Evolutionary conservation across 768 basidiomycete species (phyloP).

Genomic region (Clitopilus hobsonii): DNA sequence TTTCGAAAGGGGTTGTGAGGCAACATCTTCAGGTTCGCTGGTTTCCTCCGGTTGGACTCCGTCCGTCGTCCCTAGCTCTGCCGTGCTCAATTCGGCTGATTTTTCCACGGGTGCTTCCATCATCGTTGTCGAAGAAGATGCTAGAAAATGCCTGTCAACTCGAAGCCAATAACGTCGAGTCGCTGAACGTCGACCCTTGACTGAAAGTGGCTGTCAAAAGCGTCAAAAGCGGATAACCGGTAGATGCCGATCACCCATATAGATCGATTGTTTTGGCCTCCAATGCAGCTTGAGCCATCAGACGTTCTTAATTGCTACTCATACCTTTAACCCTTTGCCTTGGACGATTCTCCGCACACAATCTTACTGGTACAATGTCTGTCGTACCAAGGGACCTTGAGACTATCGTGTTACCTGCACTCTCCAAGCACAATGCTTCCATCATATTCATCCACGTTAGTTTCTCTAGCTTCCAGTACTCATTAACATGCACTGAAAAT

Average conservation of each 20-base stretch:
- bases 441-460: conserved; percentile 88
- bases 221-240: conserved; percentile 24
- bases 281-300: neutral
- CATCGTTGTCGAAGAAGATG: neutral
- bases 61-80: neutral
- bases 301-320: conserved; percentile 17
- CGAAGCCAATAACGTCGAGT: neutral
- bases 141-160: neutral
- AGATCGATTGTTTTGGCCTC: conserved; percentile 34
- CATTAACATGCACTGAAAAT: neutral
- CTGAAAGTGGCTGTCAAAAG: conserved; percentile 2
- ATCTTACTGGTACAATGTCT: conserved; percentile 12
- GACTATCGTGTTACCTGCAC: conserved; percentile 49
- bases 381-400: conserved; percentile 27
- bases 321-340: conserved; percentile 16
- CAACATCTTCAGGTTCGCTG: conserved; percentile 7
- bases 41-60: conserved; percentile 5
- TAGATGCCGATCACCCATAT: conserved; percentile 35
- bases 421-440: conserved; percentile 72
- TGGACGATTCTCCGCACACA: conserved; percentile 9
- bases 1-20: conserved; percentile 53
- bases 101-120: conserved; percentile 1
- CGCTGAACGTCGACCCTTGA: neutral
- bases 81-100: conserved; percentile 4
- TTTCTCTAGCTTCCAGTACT: conserved; percentile 5